These are phyloP conservation scores for Penicillium dipodomyicola DNA, from an alignment of 495 filamentous ascomycete genomes.

Conservation along the genomic window DNA sequence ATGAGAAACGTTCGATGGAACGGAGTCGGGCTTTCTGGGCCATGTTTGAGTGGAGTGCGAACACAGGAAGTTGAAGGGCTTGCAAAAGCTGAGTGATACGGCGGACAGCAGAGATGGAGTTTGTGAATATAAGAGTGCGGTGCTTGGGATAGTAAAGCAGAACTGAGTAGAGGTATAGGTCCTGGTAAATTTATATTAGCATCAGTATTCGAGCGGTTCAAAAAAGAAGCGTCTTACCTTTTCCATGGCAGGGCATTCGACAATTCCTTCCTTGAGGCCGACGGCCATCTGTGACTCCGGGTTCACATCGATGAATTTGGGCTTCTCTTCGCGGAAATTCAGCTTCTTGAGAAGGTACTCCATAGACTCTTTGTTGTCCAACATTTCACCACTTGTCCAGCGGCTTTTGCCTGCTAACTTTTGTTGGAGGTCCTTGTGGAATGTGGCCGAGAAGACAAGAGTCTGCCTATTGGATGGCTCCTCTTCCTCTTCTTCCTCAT, in stretches of 20 bases:
- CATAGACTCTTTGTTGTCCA: slow-evolving; percentile 76
- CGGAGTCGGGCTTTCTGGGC: slow-evolving; percentile 93
- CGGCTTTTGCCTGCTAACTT: slow-evolving; percentile 78
- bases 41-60: slow-evolving; percentile 89
- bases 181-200: slow-evolving; percentile 42
- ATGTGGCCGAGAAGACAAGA: slow-evolving; percentile 94
- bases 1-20: slow-evolving; percentile 86
- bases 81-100: slow-evolving; percentile 83
- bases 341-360: slow-evolving; percentile 89
- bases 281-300: slow-evolving; percentile 83
- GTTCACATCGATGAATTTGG: slow-evolving; percentile 91
- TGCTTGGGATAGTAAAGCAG: slow-evolving; percentile 77
- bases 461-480: slow-evolving; percentile 56
- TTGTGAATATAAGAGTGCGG: slow-evolving; percentile 85
- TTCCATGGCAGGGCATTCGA: slow-evolving; percentile 88
- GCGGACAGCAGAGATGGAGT: slow-evolving; percentile 90
- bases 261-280: slow-evolving; percentile 79
- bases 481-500: slow-evolving; percentile 33
- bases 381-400: slow-evolving; percentile 51
- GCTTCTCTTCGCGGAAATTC: slow-evolving; percentile 76
- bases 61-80: slow-evolving; percentile 72
- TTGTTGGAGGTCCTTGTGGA: slow-evolving; percentile 84
- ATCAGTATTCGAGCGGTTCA: not conserved
- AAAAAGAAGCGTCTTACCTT: slow-evolving; percentile 56
- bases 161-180: slow-evolving; percentile 89